A percentile compares a stretch with the other conserved stretches of the same genome.
Conservation (phyloP, 805 yeast genomes). For the Wickerhamiella shivajii region DNA sequence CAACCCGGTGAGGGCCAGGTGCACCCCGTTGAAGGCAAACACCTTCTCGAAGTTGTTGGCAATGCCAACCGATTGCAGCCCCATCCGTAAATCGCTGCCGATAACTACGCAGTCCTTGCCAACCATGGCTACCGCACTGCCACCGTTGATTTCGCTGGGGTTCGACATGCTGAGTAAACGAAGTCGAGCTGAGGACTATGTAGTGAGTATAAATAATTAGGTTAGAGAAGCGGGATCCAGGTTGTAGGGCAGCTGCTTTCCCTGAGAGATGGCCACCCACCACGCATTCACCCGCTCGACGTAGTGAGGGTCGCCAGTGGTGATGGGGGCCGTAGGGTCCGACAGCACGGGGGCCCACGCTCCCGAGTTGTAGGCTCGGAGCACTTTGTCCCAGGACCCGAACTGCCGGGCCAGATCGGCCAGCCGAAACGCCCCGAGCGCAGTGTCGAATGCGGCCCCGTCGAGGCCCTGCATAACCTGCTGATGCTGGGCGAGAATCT, state of each 20-base stretch:
- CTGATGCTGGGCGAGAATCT: conserved; percentile 1
- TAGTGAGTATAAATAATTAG: too few relatives aligned
- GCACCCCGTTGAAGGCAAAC: conserved; percentile 63
- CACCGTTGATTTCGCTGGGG: conserved; percentile 38
- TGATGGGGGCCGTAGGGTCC: conserved; percentile 4
- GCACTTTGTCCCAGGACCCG: conserved; percentile 2
- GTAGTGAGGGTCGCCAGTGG: conserved; percentile 4
- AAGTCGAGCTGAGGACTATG: too few relatives aligned
- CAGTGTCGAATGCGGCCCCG: conserved; percentile 4
- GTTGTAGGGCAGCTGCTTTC: background rate
- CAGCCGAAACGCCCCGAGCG: conserved; percentile 4
- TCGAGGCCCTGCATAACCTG: background rate
- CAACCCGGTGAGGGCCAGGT: conserved; percentile 84
- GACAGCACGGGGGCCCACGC: conserved; percentile 5
- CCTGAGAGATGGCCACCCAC: background rate
- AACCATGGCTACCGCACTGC: conserved; percentile 95
- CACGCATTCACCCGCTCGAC: conserved; percentile 2
- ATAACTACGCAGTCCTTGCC: conserved; percentile 98
- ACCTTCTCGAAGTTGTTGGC: conserved; percentile 88
- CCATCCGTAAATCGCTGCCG: conserved; percentile 88
- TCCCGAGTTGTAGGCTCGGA: conserved; percentile 5
- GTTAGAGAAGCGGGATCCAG: too few relatives aligned
- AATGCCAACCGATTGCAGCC: conserved; percentile 84
- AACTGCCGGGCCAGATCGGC: conserved; percentile 6
- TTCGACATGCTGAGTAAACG: too few relatives aligned